A percentile compares a stretch with the other conserved stretches of the same genome.
phyloP scores from a whole-genome alignment of 306 rosid species.

The Cicer chorassanicum region DNA sequence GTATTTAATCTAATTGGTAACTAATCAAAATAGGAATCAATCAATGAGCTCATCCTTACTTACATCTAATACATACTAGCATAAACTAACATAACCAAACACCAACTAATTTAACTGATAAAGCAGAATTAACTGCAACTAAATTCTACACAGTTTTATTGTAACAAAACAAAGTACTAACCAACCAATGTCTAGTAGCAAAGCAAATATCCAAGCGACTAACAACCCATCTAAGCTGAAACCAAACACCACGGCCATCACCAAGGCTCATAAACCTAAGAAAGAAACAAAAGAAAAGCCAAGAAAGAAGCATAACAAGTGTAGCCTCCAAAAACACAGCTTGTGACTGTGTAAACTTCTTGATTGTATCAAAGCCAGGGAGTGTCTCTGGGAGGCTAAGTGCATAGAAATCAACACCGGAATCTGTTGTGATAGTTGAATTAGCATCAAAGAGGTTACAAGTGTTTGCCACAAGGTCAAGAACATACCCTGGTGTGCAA shows the following conservation, averaged over 20 bases:
- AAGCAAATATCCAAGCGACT: constrained; percentile 91
- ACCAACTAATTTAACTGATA: constrained; percentile 17
- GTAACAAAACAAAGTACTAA: constrained; percentile 43
- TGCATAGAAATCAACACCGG: constrained; percentile 61
- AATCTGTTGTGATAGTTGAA: constrained; percentile 54
- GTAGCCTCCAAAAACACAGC: constrained; percentile 95
- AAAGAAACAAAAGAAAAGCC: constrained; percentile 73
- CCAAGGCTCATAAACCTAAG: constrained; percentile 70
- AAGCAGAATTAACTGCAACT: neutral
- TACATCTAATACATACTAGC: neutral
- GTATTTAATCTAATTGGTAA: constrained; percentile 1
- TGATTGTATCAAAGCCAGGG: constrained; percentile 71
- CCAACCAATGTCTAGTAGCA: constrained; percentile 96
- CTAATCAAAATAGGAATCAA: neutral
- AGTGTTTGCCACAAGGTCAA: constrained; percentile 39
- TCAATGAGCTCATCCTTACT: neutral
- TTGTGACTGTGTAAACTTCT: constrained; percentile 92
- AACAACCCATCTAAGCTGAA: constrained; percentile 79
- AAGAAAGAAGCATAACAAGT: constrained; percentile 69
- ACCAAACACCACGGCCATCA: constrained; percentile 80
- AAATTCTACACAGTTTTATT: too few species aligned
- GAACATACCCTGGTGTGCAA: constrained; percentile 73
- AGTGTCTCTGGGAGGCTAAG: constrained; percentile 64
- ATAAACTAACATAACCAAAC: neutral
- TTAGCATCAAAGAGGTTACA: constrained; percentile 60